Conservation (phyloP, 2,329 filamentous ascomycete genomes). For the Grosmannia serpens region DNA sequence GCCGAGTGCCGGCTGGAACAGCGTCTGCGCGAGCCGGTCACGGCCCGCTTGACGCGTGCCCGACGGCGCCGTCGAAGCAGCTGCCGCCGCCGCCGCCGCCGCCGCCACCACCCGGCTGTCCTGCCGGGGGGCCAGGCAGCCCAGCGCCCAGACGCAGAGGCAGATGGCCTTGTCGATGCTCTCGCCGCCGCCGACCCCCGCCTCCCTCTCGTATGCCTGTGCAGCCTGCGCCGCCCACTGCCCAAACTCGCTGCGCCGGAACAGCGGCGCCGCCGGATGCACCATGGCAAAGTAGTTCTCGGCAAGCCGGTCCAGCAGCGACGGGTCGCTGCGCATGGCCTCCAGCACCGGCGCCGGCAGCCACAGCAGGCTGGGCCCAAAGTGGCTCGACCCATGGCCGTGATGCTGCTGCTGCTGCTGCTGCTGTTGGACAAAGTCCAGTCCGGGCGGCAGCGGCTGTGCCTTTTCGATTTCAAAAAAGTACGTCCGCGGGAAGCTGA, state of each 20-base stretch:
- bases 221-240: conserved; percentile 17
- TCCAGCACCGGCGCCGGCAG: neutral
- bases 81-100: neutral
- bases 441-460: conserved; percentile 18
- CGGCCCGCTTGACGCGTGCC: conserved; percentile 12
- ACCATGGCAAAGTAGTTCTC: conserved; percentile 23
- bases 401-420: conserved; percentile 1
- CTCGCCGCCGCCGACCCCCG: neutral
- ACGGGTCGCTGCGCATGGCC: conserved; percentile 16
- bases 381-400: neutral
- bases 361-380: neutral
- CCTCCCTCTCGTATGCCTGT: conserved; percentile 12
- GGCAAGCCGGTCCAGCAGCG: conserved; percentile 16
- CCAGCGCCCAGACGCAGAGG: conserved; percentile 25
- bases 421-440: conserved; percentile 15
- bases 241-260: conserved; percentile 18
- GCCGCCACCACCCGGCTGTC: neutral
- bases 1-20: conserved; percentile 23
- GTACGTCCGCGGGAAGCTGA: conserved; percentile 18
- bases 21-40: conserved; percentile 19
- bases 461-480: conserved; percentile 24
- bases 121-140: conserved; percentile 11
- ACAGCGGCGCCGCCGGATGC: conserved; percentile 24
- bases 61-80: neutral
- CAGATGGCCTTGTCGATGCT: conserved; percentile 22